These are phyloP conservation scores for Diaporthe australafricana DNA, from an alignment of 2,329 filamentous ascomycete genomes.

Conservation along the genomic window DNA sequence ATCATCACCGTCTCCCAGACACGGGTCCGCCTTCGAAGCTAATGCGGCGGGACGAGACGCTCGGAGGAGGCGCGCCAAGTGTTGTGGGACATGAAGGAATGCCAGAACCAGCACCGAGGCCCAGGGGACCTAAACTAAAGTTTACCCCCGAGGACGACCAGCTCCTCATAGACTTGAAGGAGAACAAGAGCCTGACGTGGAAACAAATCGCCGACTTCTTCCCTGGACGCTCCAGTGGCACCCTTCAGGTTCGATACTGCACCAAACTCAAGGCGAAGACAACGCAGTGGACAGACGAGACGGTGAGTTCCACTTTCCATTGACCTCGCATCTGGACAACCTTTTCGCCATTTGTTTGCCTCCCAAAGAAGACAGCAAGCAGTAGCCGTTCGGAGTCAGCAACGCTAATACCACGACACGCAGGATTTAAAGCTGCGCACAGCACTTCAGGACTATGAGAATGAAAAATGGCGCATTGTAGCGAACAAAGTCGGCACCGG, in stretches of 20 bases:
- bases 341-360: background rate
- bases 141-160: slow-evolving; percentile 94
- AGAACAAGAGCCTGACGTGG: slow-evolving; percentile 95
- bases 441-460: slow-evolving; percentile 86
- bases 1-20: slow-evolving; percentile 84
- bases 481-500: slow-evolving; percentile 91
- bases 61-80: slow-evolving; percentile 75
- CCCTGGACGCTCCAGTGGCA: slow-evolving; percentile 88
- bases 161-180: slow-evolving; percentile 88
- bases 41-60: slow-evolving; percentile 68
- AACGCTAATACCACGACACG: slow-evolving; percentile 22
- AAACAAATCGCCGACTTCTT: slow-evolving; percentile 98
- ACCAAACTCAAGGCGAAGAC: slow-evolving; percentile 96
- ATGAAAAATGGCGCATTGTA: slow-evolving; percentile 93
- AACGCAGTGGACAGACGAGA: slow-evolving; percentile 93
- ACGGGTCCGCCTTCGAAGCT: slow-evolving; percentile 77
- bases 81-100: slow-evolving; percentile 89
- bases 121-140: slow-evolving; percentile 90
- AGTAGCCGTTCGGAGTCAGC: background rate
- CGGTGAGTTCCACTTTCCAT: slow-evolving; percentile 67
- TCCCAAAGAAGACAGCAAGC: no score
- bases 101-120: slow-evolving; percentile 83
- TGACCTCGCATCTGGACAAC: background rate
- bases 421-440: slow-evolving; percentile 82
- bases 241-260: slow-evolving; percentile 92